Base-by-base conservation (phyloP, 2,329 filamentous ascomycete genomes). In the Apiospora marii region DNA sequence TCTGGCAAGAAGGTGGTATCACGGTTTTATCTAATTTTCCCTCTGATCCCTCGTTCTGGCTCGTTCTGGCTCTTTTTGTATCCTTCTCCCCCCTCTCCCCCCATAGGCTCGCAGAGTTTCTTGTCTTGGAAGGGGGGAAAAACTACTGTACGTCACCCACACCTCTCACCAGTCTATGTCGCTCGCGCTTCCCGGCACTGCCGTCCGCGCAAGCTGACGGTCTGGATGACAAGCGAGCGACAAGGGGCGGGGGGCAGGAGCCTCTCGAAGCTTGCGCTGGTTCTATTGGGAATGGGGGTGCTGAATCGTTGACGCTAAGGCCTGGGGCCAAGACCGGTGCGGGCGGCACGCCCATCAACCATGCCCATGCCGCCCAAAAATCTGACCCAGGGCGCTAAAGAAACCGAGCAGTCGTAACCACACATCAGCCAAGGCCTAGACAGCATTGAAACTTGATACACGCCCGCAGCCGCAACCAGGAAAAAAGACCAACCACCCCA, bases 361-460 rank as follows among this genome's bases (percentile, higher is more conserved):
- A 41, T 41, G 37, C 37, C 37, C 37, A n/a, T 37, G 53, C 12
- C 53, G 53, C 53, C 51, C 30, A 64, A 41, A 34, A 61, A 61
- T 16, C 22, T n/a, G 53, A 37, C 53, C 34, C 58, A 41, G 58
- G 58, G 58, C 58, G 58, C 58, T 64, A 64, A 64, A 64, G 58
- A 64, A 64, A 58, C 8, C 58, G 58, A 64, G 30, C 34, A 64
- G 22, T 41, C 58, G 58, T 64, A 64, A 64, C 58, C 58, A 64
- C 58, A 41, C 58, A 64, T 64, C 58, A 64, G 58, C 34, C 34
- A 64, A 64, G 58, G 34, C 58, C 34, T 64, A 64, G 58, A 64
- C 58, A 64, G 34, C 19, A 41, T 64, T 64, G 58, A 64, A 64
- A 64, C 58, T 13, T 64, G 58, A 64, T 24, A 4, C 53, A 16